Conservation (phyloP, 768 basidiomycete genomes). For the Mycena indigotica region DNA sequence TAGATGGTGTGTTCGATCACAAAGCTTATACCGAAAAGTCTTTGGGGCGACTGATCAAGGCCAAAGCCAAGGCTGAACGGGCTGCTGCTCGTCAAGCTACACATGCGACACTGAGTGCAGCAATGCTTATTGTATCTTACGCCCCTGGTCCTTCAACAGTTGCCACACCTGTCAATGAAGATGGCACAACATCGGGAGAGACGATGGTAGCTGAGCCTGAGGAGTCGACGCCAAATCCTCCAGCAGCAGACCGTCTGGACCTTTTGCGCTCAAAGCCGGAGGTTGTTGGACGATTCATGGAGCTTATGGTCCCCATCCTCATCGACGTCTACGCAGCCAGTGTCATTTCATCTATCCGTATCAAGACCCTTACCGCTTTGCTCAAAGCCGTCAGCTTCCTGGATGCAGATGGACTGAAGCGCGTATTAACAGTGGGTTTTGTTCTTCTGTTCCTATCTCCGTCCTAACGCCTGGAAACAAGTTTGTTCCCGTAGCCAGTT, state of each 20-base stretch:
- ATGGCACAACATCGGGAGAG: slow-evolving; percentile 26
- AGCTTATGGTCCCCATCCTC: slow-evolving; percentile 87
- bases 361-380: slow-evolving; percentile 85
- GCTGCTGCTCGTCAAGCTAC: slow-evolving; percentile 66
- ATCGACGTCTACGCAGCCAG: slow-evolving; percentile 99
- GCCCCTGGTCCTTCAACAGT: slow-evolving; percentile 31
- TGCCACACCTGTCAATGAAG: slow-evolving; percentile 25
- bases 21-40: slow-evolving; percentile 89
- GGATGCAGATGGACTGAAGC: slow-evolving; percentile 71
- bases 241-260: slow-evolving; percentile 65
- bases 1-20: slow-evolving; percentile 95
- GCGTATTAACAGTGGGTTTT: slow-evolving; percentile 71
- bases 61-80: slow-evolving; percentile 81
- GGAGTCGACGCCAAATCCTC: slow-evolving; percentile 35
- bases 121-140: slow-evolving; percentile 28
- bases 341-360: slow-evolving; percentile 82
- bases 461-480: too few relatives aligned
- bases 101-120: slow-evolving; percentile 31
- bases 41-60: slow-evolving; percentile 72
- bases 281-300: slow-evolving; percentile 85
- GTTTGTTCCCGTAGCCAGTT: slow-evolving; percentile 94
- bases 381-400: slow-evolving; percentile 92
- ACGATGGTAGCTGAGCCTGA: slow-evolving; percentile 45
- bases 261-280: slow-evolving; percentile 71
- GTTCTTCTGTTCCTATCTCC: slow-evolving; percentile 3